Evolutionary conservation across 1,284 basidiomycete species (phyloP), one percentile per base, ranked within the genome.

Genomic region (Pascua guehoae): DNA sequence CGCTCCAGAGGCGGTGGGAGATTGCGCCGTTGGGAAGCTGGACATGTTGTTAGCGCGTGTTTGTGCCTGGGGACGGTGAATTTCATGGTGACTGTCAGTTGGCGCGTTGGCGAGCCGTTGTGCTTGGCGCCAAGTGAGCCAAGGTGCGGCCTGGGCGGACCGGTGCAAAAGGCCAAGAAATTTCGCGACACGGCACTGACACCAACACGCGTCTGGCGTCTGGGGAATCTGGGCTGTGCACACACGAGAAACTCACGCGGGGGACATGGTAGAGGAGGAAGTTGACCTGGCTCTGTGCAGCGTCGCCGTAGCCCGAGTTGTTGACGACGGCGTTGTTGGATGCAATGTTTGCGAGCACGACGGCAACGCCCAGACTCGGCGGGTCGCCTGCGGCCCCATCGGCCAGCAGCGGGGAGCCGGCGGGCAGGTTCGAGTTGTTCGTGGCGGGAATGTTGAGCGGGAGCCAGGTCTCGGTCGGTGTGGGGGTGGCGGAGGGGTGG

Each of bases 301-400:
- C 88, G 1, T 79, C 79, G 0, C 79, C 81, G 73, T 88, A 95
- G 57, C 84, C 80, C 36, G 81, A 67, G 41, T 77, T 79, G 45
- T 72, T 69, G 41, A 74, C 65, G 38, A 61, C 51, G 24, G 59
- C 62, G 53, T 67, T 63, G 43, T 51, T 51, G 15, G 65, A 65
- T 40, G 66, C 66, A 14, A 56, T 64, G 47, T 75, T 71, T 1
- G 89, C 88, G 5, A 95, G 73, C 47, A 93, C 76, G 18, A 91
- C 84, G 0, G 87, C 82, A n/a, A 88, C 81, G 0, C 91, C 91
- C 48, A 92, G 82, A 60, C 86, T 86, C 0, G 89, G 85, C 0
- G 92, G 91, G 75, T 96, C 92, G 2, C 82, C 88, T 0, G 86
- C 87, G 0, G 88, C 86, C 15, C 84, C 86, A 62, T 81, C 80